Conservation (phyloP, 345 rosid genomes). For the Mangifera indica region DNA sequence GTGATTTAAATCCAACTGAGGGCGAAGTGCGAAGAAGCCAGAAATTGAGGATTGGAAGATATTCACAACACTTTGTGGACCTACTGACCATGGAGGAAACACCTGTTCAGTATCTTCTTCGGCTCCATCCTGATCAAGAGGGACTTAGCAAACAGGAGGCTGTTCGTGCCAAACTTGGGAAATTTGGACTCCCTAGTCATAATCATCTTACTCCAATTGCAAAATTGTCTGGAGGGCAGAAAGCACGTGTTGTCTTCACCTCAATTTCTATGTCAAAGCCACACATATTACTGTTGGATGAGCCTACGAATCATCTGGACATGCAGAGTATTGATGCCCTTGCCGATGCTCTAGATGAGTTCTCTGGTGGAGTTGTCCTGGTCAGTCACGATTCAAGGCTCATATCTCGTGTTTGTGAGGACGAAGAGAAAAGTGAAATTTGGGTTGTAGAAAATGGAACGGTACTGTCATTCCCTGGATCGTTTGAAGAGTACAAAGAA, state of each 20-base stretch:
- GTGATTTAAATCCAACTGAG: slow-evolving; percentile 74
- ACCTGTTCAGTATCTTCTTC: slow-evolving; percentile 90
- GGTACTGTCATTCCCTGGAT: slow-evolving; percentile 51
- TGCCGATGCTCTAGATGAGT: slow-evolving; percentile 91
- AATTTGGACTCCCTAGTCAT: slow-evolving; percentile 88
- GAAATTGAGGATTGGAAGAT: slow-evolving; percentile 87
- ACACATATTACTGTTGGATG: slow-evolving; percentile 82
- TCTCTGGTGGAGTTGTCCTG: slow-evolving; percentile 83
- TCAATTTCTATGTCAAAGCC: slow-evolving; percentile 93
- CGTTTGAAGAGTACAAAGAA: slow-evolving; percentile 82
- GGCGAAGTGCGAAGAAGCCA: slow-evolving; percentile 90
- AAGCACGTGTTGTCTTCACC: slow-evolving; percentile 87
- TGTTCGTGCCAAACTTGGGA: slow-evolving; percentile 92
- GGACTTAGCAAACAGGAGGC: slow-evolving; percentile 96
- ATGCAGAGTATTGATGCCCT: slow-evolving; percentile 97
- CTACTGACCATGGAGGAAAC: slow-evolving; percentile 87
- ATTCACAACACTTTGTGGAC: slow-evolving; percentile 96
- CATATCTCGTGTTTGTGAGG: slow-evolving; percentile 82
- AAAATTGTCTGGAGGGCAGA: slow-evolving; percentile 91
- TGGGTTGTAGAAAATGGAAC: slow-evolving; percentile 95
- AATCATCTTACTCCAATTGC: slow-evolving; percentile 86
- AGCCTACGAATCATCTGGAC: slow-evolving; percentile 93
- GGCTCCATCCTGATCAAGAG: slow-evolving; percentile 94
- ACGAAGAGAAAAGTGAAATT: slow-evolving; percentile 79
- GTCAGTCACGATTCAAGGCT: slow-evolving; percentile 96